Percentiles rank a stretch among this genome's conserved stretches.
Conservation (phyloP, 768 basidiomycete species). For the Tulasnella sp. region DNA sequence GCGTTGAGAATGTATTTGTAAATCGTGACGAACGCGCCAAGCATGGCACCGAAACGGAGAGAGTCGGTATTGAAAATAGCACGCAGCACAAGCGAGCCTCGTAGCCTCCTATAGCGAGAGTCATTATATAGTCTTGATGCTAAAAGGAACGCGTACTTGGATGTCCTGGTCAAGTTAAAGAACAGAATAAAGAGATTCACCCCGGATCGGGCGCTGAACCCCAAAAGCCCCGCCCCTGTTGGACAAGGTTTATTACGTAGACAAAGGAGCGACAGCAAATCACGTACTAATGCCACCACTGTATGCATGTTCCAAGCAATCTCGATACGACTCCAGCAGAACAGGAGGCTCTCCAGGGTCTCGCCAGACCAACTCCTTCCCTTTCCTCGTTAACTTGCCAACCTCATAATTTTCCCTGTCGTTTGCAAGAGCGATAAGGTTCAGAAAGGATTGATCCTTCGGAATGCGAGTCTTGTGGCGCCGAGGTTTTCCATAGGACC, state of each 20-base stretch:
- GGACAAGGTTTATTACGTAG: neutral
- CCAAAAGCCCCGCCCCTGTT: constrained; percentile 74
- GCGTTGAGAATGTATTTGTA: constrained; percentile 79
- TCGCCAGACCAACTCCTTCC: constrained; percentile 77
- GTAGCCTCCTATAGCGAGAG: constrained; percentile 49
- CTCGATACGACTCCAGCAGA: constrained; percentile 58
- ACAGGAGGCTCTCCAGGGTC: constrained; percentile 75
- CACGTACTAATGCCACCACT: constrained; percentile 67
- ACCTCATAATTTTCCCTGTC: constrained; percentile 56
- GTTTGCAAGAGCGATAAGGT: constrained; percentile 78
- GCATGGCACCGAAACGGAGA: constrained; percentile 79
- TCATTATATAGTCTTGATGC: neutral
- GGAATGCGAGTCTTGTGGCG: neutral
- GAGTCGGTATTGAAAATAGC: constrained; percentile 83
- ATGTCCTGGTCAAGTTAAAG: constrained; percentile 61
- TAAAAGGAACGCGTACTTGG: constrained; percentile 50
- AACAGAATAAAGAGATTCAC: constrained; percentile 76
- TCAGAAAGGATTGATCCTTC: constrained; percentile 59
- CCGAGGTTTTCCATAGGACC: neutral
- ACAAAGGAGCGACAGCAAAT: neutral
- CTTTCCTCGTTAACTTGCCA: constrained; percentile 41
- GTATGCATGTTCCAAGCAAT: constrained; percentile 67
- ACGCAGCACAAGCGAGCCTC: constrained; percentile 64
- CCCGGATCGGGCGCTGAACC: constrained; percentile 77
- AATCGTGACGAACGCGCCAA: constrained; percentile 50